Conservation (phyloP, 371 early-diverging fungal species). For the Apophysomyces trapeziformis region DNA sequence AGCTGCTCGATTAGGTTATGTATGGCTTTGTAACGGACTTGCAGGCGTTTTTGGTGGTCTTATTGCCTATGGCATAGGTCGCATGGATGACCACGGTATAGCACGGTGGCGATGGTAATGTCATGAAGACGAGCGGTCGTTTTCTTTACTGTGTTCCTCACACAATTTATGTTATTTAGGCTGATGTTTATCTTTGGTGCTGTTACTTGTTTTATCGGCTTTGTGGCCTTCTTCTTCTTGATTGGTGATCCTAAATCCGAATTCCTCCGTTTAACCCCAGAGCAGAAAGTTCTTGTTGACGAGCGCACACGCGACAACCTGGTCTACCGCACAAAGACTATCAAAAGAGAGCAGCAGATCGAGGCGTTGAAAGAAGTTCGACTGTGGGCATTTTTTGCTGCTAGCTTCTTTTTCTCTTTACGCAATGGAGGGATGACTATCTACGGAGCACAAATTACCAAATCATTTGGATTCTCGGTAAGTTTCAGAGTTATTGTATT, state of each 20-base stretch:
- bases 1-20: slow-evolving; percentile 10
- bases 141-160: no score
- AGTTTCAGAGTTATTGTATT: neutral
- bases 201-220: slow-evolving; percentile 13
- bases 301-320: slow-evolving; percentile 18
- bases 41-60: slow-evolving; percentile 55
- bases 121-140: neutral
- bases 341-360: slow-evolving; percentile 13
- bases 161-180: neutral
- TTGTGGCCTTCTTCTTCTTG: slow-evolving; percentile 14
- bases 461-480: slow-evolving; percentile 24
- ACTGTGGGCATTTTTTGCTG: slow-evolving; percentile 12
- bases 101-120: slow-evolving; percentile 42
- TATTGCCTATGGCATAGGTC: slow-evolving; percentile 49
- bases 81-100: slow-evolving; percentile 39
- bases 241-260: slow-evolving; percentile 17
- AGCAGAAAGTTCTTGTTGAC: slow-evolving; percentile 13
- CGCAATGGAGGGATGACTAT: slow-evolving; percentile 17
- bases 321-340: neutral
- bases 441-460: slow-evolving; percentile 15
- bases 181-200: slow-evolving; percentile 19
- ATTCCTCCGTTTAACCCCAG: slow-evolving; percentile 14
- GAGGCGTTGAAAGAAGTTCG: slow-evolving; percentile 17
- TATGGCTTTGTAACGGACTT: slow-evolving; percentile 17
- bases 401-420: slow-evolving; percentile 7